Base-by-base conservation (phyloP, 2,329 filamentous ascomycete genomes). In the Akanthomyces lecanii region DNA sequence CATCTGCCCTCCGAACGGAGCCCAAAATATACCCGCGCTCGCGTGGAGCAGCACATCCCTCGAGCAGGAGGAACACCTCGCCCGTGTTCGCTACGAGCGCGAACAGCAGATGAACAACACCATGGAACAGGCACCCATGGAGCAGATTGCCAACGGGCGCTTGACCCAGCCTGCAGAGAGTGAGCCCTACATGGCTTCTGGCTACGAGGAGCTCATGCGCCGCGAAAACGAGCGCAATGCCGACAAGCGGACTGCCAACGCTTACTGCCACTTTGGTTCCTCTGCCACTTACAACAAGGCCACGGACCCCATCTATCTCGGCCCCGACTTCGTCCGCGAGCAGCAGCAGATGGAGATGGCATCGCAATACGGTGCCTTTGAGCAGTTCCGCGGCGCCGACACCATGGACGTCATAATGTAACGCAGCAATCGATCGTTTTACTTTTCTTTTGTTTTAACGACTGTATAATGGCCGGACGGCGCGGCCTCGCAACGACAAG, bases 181-280 rank as follows among this genome's bases (percentile, higher is more conserved):
- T 45, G 91, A 96, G 74, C 92, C 92, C 0, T 97, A 97, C 75
- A 96, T 97, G 84, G 75, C 85, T 54, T 88, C 86, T 7, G 92
- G 92, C 16, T 97, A 96, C 72, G 89, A 91, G 69, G 80, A 85
- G 70, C 77, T 90, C 63, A 85, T 88, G 64, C 80, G 81, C 63
- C 81, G 85, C 61, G 87, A 90, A 70, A 85, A 88, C 65, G 82
- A 89, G 68, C 71, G 70, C 42, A 67, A 74, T 51, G 66, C 67
- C 47, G 66, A 75, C 63, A 71, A 75, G 54, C 70, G 69, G 38
- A 68, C 75, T 5, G 78, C 77, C 66, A 75, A 79, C 53, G 72
- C 76, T 47, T 81, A 81, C 67, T 76, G 73, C 51, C 78, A 79
- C 64, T 80, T 78, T 63, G 78, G 79, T 23, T 73, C 74, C 8